Evolutionary conservation across 768 basidiomycete species (phyloP), one percentile per base, ranked within the genome.

Genomic region (Brasilioporus rufonigricans): DNA sequence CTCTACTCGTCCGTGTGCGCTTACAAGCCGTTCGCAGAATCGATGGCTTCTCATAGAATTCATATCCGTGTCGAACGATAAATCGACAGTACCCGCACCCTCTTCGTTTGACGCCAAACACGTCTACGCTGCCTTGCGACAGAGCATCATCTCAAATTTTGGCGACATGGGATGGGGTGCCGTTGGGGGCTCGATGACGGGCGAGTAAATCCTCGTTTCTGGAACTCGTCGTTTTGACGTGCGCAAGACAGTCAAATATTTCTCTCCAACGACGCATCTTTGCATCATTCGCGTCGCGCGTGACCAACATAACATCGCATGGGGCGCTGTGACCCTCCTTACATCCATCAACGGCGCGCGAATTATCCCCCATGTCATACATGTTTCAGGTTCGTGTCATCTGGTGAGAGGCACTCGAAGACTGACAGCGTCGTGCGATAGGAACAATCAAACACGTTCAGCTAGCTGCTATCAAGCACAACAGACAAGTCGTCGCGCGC

Each of bases 31-130:
- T 5, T 10, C 36, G 0, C 58, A 93, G 91, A 94, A 93, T 68
- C 82, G 93, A 35, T 93, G 92, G 89, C 71, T 95, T 12, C 82
- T 96, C 31, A 85, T 93, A 51, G 92, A 96, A 70, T 86, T 95
- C 64, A 80, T 94, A 35, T 73, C 78, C 1, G 68, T 80, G 10
- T 68, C 72, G 21, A 36, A 53, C 38, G 49, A 57, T 19, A 51
- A 24, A 44, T 46, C 50, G 55, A 44, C n/a, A n/a, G n/a, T n/a
- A n/a, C n/a, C n/a, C n/a, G n/a, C n/a, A n/a, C n/a, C 69, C 47
- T 31, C 49, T 32, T 59, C 70, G 45, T 64, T 89, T 12, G 83
- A 84, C 44, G 77, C 80, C n/a, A 87, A 84, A 61, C 77, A 80
- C 19, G 80, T 94, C 48, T 91, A 82, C 71, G 68, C 75, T 4